Conservation (phyloP, 2,329 filamentous ascomycete genomes). For the Falciphora oryzae region DNA sequence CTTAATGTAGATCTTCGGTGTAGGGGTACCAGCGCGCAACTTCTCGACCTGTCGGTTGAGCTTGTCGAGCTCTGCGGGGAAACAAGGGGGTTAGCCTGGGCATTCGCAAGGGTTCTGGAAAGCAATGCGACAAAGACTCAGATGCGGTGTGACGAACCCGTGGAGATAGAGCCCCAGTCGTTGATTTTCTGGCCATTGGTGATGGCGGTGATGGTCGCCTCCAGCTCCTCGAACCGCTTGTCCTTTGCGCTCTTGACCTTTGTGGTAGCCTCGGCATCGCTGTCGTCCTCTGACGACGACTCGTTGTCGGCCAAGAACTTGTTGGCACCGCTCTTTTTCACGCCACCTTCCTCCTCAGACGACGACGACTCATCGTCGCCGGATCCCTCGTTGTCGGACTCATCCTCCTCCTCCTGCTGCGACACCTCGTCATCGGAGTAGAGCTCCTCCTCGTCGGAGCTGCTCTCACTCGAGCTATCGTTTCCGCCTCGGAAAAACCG, state of each 20-base stretch:
- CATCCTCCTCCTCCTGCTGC: conserved; percentile 49
- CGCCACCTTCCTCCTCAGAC: conserved; percentile 59
- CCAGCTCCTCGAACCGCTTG: conserved; percentile 91
- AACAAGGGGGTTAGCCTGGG: conserved; percentile 13
- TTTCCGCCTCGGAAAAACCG: conserved; percentile 90
- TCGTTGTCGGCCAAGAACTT: conserved; percentile 72
- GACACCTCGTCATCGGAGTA: conserved; percentile 70
- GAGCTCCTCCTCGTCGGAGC: conserved; percentile 94
- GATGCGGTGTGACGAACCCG: conserved; percentile 53
- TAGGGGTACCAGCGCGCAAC: conserved; percentile 63
- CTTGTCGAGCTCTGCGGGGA: conserved; percentile 77
- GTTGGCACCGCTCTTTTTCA: conserved; percentile 63
- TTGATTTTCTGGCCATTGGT: conserved; percentile 97
- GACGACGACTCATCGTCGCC: conserved; percentile 46
- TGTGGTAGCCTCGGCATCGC: conserved; percentile 78
- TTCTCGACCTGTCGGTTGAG: conserved; percentile 81
- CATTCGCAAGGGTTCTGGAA: neutral
- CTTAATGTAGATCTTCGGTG: conserved; percentile 89
- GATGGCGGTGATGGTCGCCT: conserved; percentile 81
- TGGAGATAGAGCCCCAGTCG: conserved; percentile 90
- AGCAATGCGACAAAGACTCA: neutral
- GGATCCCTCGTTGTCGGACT: conserved; percentile 36
- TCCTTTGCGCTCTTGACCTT: conserved; percentile 97
- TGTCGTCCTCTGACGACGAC: conserved; percentile 69
- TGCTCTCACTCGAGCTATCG: conserved; percentile 93